Conservation (phyloP, 176 grass and related monocot species). For the Melocanna baccifera region DNA sequence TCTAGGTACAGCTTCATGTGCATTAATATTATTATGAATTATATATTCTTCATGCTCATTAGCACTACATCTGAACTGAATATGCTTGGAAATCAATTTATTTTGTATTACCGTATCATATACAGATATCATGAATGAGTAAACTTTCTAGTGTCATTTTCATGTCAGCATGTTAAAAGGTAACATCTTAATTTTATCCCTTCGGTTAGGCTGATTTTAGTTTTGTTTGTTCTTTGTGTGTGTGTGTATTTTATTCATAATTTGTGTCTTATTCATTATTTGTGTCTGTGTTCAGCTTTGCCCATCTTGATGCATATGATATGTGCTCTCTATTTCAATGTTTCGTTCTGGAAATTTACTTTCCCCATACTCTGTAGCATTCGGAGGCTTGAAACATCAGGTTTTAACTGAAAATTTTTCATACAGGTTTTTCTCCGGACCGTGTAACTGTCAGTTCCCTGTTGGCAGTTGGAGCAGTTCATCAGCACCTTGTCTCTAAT, state of each 20-base stretch:
- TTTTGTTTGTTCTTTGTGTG: neutral
- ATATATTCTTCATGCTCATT: neutral
- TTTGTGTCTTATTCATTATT: neutral
- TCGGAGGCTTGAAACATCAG: neutral
- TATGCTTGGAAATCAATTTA: neutral
- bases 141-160: neutral
- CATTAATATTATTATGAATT: neutral
- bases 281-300: neutral
- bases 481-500: slow-evolving; percentile 62
- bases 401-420: neutral
- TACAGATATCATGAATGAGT: neutral
- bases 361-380: neutral
- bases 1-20: neutral
- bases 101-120: neutral
- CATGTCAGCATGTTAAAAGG: neutral
- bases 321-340: neutral
- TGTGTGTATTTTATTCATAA: neutral
- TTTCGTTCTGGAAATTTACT: neutral
- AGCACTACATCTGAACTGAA: neutral
- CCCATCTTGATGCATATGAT: neutral
- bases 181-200: neutral
- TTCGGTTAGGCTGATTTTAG: neutral
- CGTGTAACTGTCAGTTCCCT: slow-evolving; percentile 52
- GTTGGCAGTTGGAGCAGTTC: slow-evolving; percentile 61
- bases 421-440: slow-evolving; percentile 50